These are phyloP conservation scores for Cordyceps javanica DNA, from an alignment of 2,329 filamentous ascomycete species.

Conservation along the genomic window DNA sequence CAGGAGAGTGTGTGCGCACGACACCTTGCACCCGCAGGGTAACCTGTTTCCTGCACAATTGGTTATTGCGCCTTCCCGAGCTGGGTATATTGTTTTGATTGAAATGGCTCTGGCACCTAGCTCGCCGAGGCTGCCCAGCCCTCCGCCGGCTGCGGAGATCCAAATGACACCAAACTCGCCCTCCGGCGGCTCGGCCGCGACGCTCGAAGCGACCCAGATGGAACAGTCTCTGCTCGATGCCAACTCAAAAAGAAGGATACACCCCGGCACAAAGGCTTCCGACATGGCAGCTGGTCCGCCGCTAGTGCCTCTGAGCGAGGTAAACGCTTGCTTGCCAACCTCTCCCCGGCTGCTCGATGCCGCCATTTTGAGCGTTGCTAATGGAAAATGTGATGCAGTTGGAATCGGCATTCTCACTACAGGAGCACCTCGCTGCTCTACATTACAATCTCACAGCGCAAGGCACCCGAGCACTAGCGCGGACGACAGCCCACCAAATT, in stretches of 20 bases:
- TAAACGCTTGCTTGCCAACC: conserved; percentile 33
- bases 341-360: neutral
- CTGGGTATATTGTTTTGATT: conserved; percentile 7
- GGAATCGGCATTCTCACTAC: conserved; percentile 93
- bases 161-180: conserved; percentile 80
- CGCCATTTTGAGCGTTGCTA: neutral
- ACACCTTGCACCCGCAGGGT: neutral
- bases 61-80: neutral
- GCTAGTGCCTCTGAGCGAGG: conserved; percentile 77
- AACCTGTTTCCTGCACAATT: conserved; percentile 7
- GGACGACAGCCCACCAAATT: conserved; percentile 67
- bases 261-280: conserved; percentile 82
- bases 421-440: conserved; percentile 91
- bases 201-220: conserved; percentile 53
- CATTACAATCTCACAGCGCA: conserved; percentile 72
- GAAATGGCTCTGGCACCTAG: conserved; percentile 59
- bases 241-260: conserved; percentile 76
- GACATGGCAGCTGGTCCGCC: conserved; percentile 93
- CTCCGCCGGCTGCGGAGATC: conserved; percentile 89
- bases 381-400: conserved; percentile 50
- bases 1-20: conserved; percentile 3
- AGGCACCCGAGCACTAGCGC: conserved; percentile 65
- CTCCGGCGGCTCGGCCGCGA: conserved; percentile 48
- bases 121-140: conserved; percentile 89
- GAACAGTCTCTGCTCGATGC: conserved; percentile 61